A percentile compares a stretch with the other conserved stretches of the same genome.
Conservation (phyloP, 176 grass and related monocot genomes). For the Carex pumila region DNA sequence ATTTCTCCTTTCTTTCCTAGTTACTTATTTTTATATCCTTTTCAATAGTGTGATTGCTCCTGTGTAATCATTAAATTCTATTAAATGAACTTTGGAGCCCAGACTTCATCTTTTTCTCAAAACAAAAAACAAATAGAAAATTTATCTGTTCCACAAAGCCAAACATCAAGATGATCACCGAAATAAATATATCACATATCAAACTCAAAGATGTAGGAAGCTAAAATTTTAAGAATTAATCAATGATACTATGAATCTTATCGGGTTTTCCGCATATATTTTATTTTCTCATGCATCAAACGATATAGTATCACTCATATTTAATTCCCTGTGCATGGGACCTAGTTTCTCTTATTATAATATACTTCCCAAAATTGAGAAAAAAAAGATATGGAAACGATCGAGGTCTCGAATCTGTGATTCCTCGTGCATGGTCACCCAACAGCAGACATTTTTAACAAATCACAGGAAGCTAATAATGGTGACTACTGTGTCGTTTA, state of each 20-base stretch:
- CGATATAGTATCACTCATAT: background rate
- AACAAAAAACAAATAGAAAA: no score
- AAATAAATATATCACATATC: background rate
- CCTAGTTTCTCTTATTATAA: background rate
- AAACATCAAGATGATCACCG: background rate
- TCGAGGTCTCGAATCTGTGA: slow-evolving; percentile 2
- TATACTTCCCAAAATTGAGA: background rate
- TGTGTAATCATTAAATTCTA: no score
- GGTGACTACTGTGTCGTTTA: background rate
- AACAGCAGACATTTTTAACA: slow-evolving; percentile 9
- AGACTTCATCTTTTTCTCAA: no score
- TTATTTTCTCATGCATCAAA: background rate
- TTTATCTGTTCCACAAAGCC: background rate
- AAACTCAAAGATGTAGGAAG: background rate
- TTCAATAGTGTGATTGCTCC: no score
- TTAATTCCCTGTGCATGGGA: background rate
- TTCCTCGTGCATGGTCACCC: slow-evolving; percentile 20
- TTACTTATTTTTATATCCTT: no score
- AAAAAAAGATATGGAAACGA: background rate
- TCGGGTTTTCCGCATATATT: background rate
- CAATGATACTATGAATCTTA: no score
- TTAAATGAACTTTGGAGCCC: no score
- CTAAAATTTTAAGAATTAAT: background rate
- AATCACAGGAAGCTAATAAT: slow-evolving; percentile 14
- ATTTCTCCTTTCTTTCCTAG: no score